A percentile compares a stretch with the other conserved stretches of the same genome.
Conservation (phyloP, 441 rosid species). For the Syzygium syzygioides region DNA sequence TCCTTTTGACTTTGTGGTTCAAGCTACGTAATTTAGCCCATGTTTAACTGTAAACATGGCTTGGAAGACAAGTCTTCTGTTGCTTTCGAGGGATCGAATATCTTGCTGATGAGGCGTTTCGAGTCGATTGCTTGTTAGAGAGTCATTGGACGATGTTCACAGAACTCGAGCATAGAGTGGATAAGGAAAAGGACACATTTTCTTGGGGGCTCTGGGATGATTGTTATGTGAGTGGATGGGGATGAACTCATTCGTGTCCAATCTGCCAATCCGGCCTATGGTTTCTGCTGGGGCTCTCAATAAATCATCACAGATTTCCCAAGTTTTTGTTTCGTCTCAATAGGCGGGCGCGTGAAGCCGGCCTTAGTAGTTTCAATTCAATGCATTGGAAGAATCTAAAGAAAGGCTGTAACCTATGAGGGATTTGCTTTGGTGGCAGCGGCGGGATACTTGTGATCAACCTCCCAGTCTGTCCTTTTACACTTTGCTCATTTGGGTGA, state of each 20-base stretch:
- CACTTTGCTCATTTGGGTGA: slow-evolving; percentile 4
- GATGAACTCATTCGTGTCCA: neutral
- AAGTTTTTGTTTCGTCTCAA: neutral
- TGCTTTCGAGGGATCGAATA: neutral
- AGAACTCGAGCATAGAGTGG: neutral
- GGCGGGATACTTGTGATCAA: slow-evolving; percentile 10
- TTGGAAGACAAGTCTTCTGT: neutral
- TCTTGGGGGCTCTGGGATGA: neutral
- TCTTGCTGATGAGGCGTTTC: neutral
- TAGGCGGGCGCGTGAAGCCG: neutral
- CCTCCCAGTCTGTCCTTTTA: slow-evolving; percentile 3
- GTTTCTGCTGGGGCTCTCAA: neutral
- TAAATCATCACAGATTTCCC: neutral
- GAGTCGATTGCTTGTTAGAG: neutral
- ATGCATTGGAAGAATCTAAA: slow-evolving; percentile 12
- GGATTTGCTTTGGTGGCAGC: slow-evolving; percentile 13
- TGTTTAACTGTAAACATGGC: neutral
- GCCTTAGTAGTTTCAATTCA: neutral
- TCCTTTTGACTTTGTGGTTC: neutral
- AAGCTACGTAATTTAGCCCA: neutral
- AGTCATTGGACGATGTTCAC: neutral
- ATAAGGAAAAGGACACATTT: neutral
- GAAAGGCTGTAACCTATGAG: neutral
- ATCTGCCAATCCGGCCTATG: slow-evolving; percentile 11
- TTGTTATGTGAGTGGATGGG: neutral